Conservation (phyloP, 306 rosid genomes). For the Begonia masoniana region DNA sequence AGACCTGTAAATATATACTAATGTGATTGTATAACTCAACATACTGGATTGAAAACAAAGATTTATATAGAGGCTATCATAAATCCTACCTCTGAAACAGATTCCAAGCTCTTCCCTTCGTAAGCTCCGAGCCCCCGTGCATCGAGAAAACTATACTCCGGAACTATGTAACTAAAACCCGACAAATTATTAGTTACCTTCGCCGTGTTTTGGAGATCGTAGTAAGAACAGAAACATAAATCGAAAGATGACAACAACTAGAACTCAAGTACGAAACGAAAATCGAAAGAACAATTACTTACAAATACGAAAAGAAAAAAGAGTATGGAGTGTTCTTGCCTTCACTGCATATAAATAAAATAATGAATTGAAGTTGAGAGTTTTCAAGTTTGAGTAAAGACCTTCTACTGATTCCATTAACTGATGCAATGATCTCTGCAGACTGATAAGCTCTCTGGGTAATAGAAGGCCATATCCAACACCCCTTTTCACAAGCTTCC, state of each 20-base stretch:
- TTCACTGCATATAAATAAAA: not conserved
- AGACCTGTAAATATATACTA: conserved; percentile 25
- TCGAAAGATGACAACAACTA: not conserved
- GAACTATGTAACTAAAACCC: conserved; percentile 69
- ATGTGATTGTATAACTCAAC: not conserved
- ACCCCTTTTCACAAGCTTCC: conserved; percentile 74
- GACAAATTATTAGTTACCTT: not conserved
- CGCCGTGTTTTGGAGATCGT: not conserved
- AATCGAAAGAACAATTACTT: too few relatives aligned
- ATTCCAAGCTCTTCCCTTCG: conserved; percentile 76
- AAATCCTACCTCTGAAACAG: conserved; percentile 53
- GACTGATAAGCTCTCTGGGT: conserved; percentile 95
- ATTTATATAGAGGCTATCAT: not conserved
- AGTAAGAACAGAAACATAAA: not conserved
- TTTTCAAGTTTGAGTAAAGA: conserved; percentile 3
- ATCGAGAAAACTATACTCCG: conserved; percentile 90
- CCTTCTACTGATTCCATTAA: conserved; percentile 73
- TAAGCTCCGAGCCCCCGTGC: conserved; percentile 86
- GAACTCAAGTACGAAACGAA: not conserved
- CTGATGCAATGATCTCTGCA: conserved; percentile 82
- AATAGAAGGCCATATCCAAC: conserved; percentile 98
- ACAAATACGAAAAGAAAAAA: too few relatives aligned
- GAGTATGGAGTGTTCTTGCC: too few relatives aligned
- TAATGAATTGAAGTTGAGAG: not conserved
- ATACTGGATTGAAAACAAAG: not conserved